Conservation (phyloP, 495 filamentous ascomycete genomes). For the Bacidia gigantensis region DNA sequence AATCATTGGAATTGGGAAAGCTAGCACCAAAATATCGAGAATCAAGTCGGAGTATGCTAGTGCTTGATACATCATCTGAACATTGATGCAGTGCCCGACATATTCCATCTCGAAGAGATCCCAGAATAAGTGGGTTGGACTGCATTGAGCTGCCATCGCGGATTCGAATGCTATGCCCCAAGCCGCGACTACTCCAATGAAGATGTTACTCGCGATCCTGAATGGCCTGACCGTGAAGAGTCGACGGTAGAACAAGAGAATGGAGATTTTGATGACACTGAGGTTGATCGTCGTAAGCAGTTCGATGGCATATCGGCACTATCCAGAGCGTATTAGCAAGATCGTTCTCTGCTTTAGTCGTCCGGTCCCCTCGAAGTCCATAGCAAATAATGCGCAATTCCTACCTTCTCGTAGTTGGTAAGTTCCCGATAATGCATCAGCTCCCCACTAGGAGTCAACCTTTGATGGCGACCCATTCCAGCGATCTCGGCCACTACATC, state of each 20-base stretch:
- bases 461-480: constrained; percentile 19
- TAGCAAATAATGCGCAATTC: not conserved
- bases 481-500: constrained; percentile 13
- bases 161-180: constrained; percentile 24
- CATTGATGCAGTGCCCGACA: not conserved
- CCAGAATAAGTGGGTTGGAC: constrained; percentile 14
- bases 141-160: constrained; percentile 25
- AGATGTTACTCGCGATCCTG: constrained; percentile 14
- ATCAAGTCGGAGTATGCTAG: not conserved
- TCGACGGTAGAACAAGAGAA: constrained; percentile 25
- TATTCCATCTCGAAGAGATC: not conserved
- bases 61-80: not conserved
- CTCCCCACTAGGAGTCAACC: constrained; percentile 11
- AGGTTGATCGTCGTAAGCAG: constrained; percentile 22
- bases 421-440: constrained; percentile 19
- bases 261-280: constrained; percentile 29
- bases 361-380: too few species aligned
- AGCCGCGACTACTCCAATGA: constrained; percentile 18
- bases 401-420: constrained; percentile 19
- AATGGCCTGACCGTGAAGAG: constrained; percentile 19
- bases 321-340: not conserved
- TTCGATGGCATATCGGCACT: constrained; percentile 19
- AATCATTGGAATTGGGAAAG: constrained; percentile 12
- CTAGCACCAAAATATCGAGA: constrained; percentile 2
- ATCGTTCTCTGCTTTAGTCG: not conserved